Evolutionary conservation across 139 green algal species (phyloP), one percentile per base, ranked within the genome.

Genomic region (Micromonas commoda): DNA sequence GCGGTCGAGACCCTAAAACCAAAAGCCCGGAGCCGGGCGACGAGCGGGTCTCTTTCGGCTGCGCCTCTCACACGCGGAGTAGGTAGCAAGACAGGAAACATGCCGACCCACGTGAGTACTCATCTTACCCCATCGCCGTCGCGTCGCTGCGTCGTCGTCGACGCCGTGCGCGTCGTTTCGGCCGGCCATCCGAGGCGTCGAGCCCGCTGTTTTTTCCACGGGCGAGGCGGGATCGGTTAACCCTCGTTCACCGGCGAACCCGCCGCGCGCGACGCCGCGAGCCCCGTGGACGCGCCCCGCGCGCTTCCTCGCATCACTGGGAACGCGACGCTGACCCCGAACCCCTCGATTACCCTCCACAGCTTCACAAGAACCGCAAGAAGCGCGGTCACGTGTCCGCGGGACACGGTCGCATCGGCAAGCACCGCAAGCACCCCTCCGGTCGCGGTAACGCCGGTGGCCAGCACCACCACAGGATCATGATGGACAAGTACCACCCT

Each of bases 401-500:
- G n/a, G 96, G 96, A 45, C 95, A 99, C 83, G 96, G 96, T 70
- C 94, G 96, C 79, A 91, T 99, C 81, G 96, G 96, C 80, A 99
- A 99, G 94, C 95, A 99, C 73, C 86, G 96, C 52, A 99, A 99
- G 90, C 96, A 99, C 82, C 95, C 95, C 64, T 83, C 87, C 74
- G 96, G 96, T 82, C 93, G 94, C 77, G 96, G 96, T 93, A 99
- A 99, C 85, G 96, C 96, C 78, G 96, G 96, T 93, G 96, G 96
- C 38, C 91, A 97, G 92, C 96, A 99, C 82, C 96, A 99, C 88
- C 94, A 99, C 86, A 87, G 96, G 29, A 99, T 99, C 81, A 83
- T 97, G 85, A 92, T 97, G 63, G 96, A 99, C 88, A 99, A 98
- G 90, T 88, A 86, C 75, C 84, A 88, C 83, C 84, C 84, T 9